Evolutionary conservation across 176 grass and related monocot species (phyloP), one percentile per base, ranked within the genome.

Genomic region (Themeda triandra): DNA sequence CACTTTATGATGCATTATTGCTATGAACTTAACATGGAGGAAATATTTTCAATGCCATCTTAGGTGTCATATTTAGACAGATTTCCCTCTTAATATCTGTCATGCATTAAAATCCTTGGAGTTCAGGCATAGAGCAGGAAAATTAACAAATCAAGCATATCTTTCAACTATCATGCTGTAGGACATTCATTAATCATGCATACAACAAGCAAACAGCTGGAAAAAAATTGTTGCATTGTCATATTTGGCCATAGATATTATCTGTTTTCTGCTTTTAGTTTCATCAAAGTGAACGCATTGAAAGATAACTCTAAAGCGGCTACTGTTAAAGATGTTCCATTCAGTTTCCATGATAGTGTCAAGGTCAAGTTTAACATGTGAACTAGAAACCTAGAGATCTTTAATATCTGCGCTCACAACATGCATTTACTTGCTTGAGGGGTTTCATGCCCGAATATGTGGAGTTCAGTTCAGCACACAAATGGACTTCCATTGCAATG

Each of bases 81-180:
- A 36, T 36, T 15, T 15, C 1, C 63, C 46, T 36, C 45, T 37
- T 28, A 64, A 36, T 2, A 41, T 29, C 53, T 88, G 9, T 10
- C 33, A 23, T 13, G 0, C 24, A 54, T 71, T 19, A 58, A 63
- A 8, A 63, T 17, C 62, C 41, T n/a, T 18, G 5, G 30, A 29
- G 15, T 49, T 24, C 11, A 53, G 53, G 39, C 32, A 63, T 18
- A 29, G 33, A 77, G 25, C 63, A 79, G 24, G 54, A 41, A 10
- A 84, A 31, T 73, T n/a, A 19, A 79, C 39, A 65, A 49, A 80
- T 66, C 18, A 74, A 75, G 29, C 66, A 59, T 21, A 44, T 45
- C 18, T 81, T 56, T 35, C 54, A 63, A 14, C 1, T 30, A 25
- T 24, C 40, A 66, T 30, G n/a, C 21, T 19, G 66, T 62, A 45